phyloP scores from a whole-genome alignment of 768 basidiomycete species.

The Phylloporus rhodoxanthus region DNA sequence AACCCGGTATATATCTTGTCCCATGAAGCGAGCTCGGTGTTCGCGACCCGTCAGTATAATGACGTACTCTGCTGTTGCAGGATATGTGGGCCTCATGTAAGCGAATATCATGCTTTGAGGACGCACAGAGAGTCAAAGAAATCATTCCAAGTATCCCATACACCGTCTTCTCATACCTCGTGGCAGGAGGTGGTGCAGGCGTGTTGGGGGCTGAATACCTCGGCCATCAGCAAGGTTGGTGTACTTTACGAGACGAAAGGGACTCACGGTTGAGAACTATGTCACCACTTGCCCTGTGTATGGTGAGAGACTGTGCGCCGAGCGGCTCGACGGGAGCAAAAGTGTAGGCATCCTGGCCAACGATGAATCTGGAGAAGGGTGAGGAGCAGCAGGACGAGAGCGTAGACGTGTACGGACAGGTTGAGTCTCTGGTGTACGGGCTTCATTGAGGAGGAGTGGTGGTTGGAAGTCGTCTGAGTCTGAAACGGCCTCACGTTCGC shows the following conservation, averaged over 20 bases:
- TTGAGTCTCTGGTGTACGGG: constrained; percentile 67
- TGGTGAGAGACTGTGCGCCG: constrained; percentile 61
- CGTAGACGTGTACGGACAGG: constrained; percentile 41
- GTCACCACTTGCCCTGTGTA: constrained; percentile 71
- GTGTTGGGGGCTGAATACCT: constrained; percentile 44
- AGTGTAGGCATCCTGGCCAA: constrained; percentile 70
- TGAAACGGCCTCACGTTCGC: constrained; percentile 28
- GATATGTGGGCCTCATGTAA: background rate
- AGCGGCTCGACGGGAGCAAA: constrained; percentile 63
- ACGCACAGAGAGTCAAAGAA: constrained; percentile 68
- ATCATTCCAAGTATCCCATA: constrained; percentile 76
- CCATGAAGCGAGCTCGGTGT: constrained; percentile 70
- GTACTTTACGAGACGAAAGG: background rate
- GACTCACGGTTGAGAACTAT: constrained; percentile 62
- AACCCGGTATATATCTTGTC: constrained; percentile 83
- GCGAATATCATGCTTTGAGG: background rate
- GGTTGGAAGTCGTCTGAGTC: constrained; percentile 25
- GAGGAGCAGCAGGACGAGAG: constrained; percentile 9
- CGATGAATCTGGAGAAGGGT: constrained; percentile 46
- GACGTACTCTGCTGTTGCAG: constrained; percentile 78
- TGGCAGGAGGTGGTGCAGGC: constrained; percentile 47
- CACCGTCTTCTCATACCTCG: constrained; percentile 57
- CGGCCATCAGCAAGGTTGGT: background rate
- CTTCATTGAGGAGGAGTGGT: constrained; percentile 43
- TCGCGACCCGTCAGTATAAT: constrained; percentile 82